These are phyloP conservation scores for Tylopilus orsonianus DNA, from an alignment of 1,284 basidiomycete species.

Conservation along the genomic window DNA sequence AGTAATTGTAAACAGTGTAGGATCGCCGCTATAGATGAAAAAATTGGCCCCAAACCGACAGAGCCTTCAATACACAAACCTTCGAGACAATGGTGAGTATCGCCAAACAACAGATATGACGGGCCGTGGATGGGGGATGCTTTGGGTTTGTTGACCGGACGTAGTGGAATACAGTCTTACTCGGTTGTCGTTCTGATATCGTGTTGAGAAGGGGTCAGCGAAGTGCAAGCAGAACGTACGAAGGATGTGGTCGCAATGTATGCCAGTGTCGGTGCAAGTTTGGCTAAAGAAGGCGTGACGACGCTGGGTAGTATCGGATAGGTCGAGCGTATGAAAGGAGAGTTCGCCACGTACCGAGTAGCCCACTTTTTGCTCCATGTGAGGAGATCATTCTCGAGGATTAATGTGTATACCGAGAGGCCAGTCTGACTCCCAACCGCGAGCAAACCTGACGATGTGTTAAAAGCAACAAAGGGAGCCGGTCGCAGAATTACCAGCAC, in stretches of 20 bases:
- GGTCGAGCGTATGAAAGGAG: no score
- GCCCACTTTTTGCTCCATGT: slow-evolving; percentile 80
- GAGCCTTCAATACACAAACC: slow-evolving; percentile 42
- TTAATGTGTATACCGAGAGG: slow-evolving; percentile 69
- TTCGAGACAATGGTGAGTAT: slow-evolving; percentile 59
- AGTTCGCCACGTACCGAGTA: slow-evolving; percentile 48
- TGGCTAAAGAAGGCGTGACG: slow-evolving; percentile 48
- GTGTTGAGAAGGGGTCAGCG: slow-evolving; percentile 8
- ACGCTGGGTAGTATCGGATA: no score
- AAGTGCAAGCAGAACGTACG: slow-evolving; percentile 39
- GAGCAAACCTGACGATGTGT: slow-evolving; percentile 56
- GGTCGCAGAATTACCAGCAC: slow-evolving; percentile 51
- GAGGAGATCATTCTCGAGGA: slow-evolving; percentile 75
- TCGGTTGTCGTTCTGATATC: slow-evolving; percentile 51
- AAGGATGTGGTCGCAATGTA: slow-evolving; percentile 65
- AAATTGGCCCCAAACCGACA: slow-evolving; percentile 10
- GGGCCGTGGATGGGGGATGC: slow-evolving; percentile 65
- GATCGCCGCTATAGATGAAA: slow-evolving; percentile 57
- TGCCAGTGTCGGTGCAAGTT: slow-evolving; percentile 73
- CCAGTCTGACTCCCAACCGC: slow-evolving; percentile 59
- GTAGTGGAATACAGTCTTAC: slow-evolving; percentile 72
- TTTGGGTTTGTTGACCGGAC: slow-evolving; percentile 64
- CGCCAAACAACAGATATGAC: slow-evolving; percentile 69
- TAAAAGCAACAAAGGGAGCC: slow-evolving; percentile 4
- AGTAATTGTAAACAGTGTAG: slow-evolving; percentile 76